Percentiles rank a stretch among this genome's conserved stretches.
Evolutionary conservation across 306 rosid species (phyloP).

Genomic region (Hylodesmum podocarpum): DNA sequence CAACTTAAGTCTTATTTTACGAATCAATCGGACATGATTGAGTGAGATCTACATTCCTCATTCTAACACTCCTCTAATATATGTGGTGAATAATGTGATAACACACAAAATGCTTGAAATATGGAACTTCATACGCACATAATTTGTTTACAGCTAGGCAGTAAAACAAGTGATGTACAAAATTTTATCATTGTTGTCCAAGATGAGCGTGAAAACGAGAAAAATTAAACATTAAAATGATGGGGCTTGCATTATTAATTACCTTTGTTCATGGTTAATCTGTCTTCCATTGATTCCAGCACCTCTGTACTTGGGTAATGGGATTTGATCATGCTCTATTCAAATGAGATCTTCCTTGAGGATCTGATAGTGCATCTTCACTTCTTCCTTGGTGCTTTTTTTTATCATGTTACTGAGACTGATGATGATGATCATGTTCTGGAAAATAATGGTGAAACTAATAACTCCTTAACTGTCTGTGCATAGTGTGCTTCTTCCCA

Average conservation of each 20-base stretch:
- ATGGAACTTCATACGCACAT: background rate
- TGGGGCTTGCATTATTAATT: background rate
- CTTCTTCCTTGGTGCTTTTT: constrained; percentile 77
- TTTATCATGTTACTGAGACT: constrained; percentile 56
- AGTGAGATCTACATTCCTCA: too few relatives aligned
- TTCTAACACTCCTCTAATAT: too few relatives aligned
- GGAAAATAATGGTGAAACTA: constrained; percentile 11
- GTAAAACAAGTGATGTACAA: background rate
- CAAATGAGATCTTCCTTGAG: constrained; percentile 72
- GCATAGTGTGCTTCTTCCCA: background rate
- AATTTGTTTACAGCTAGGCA: background rate
- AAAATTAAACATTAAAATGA: background rate
- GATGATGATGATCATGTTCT: constrained; percentile 46
- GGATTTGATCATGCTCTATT: constrained; percentile 74
- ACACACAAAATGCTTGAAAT: background rate
- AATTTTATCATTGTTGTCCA: background rate
- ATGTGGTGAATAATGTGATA: too few relatives aligned
- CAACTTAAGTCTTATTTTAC: background rate
- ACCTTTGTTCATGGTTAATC: constrained; percentile 57
- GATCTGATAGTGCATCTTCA: constrained; percentile 71
- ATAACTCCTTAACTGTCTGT: background rate
- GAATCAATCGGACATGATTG: too few relatives aligned
- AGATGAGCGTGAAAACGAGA: background rate
- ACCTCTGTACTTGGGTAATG: constrained; percentile 63
- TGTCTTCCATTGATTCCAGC: constrained; percentile 36